Percentiles rank a stretch among this genome's conserved stretches.
Conservation (phyloP, 2,329 filamentous ascomycete genomes). For the Penicillium sp. region DNA sequence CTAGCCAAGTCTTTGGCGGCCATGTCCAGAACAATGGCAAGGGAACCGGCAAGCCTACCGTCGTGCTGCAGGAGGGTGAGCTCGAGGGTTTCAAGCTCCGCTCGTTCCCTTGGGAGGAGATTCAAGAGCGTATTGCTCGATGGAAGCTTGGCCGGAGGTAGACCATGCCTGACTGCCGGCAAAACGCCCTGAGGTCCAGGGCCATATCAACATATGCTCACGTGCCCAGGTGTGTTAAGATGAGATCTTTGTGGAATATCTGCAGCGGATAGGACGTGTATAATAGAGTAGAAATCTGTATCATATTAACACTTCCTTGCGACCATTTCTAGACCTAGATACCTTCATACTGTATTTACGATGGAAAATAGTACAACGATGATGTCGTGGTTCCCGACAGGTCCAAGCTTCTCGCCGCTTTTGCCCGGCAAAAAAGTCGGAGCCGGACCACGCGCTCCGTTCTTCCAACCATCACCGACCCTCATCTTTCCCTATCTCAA, state of each 20-base stretch:
- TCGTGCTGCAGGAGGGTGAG: constrained; percentile 89
- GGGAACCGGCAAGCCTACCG: constrained; percentile 85
- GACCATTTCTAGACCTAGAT: background rate
- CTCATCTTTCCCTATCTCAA: constrained; percentile 6
- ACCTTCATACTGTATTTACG: background rate
- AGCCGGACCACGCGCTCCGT: constrained; percentile 26
- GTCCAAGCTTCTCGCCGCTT: constrained; percentile 36
- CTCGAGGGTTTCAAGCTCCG: constrained; percentile 66
- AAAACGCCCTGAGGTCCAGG: background rate
- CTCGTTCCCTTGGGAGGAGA: constrained; percentile 78
- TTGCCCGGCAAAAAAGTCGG: constrained; percentile 42
- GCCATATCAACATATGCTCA: constrained; percentile 1
- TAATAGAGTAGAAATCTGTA: constrained; percentile 19
- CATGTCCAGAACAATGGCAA: constrained; percentile 69
- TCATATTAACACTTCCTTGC: constrained; percentile 5
- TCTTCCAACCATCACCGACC: constrained; percentile 23
- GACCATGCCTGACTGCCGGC: constrained; percentile 8
- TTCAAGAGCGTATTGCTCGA: constrained; percentile 77
- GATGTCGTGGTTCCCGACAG: constrained; percentile 14
- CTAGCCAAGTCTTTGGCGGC: constrained; percentile 73
- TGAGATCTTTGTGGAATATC: background rate
- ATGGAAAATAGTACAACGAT: background rate
- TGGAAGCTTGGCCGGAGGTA: constrained; percentile 75
- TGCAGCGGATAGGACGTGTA: constrained; percentile 11
- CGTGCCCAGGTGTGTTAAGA: background rate